Evolutionary conservation across 106 monocot species (phyloP), one percentile per base, ranked within the genome.

Genomic region (Gastrodia elata): DNA sequence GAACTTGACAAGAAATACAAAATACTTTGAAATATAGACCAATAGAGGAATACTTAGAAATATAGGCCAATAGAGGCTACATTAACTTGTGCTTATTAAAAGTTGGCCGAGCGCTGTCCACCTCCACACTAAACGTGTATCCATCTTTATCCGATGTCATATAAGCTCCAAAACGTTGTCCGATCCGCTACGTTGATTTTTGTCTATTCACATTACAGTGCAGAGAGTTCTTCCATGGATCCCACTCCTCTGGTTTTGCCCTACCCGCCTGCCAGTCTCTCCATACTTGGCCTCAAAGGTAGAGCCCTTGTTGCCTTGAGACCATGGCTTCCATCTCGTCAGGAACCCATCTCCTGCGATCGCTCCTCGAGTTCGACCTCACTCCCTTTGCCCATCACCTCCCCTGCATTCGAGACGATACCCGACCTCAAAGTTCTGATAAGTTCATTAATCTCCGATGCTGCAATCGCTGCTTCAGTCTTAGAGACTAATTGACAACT

Each of bases 391-490:
- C 73, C 57, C 56, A 24, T n/a, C 34, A 48, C 3, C 20, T 25
- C 56, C 57, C 36, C 6, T 22, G 8, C 24, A 11, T 15, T 5
- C 35, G 56, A 73, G 10, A 39, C 33, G 24, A 38, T 8, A 27
- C 64, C 16, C 36, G 49, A 74, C 20, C 72, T 43, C 30, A 69
- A 58, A 67, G 18, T 80, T 52, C 58, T 52, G 34, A 61, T 64
- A 22, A 75, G 67, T 32, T 85, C 82, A 36, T 57, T 77, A 9
- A 67, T 59, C 25, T 73, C 74, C 30, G 78, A 77, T 28, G 49
- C 71, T 65, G 49, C 61, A n/a, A 56, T 64, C 33, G 20, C 88
- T n/a, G 49, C 79, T 44, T 71, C 25, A 61, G 71, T 16, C 71
- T 73, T 88, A 48, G 73, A 80, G 58, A 10, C 14, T 39, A 48